These are phyloP conservation scores for Zygoascus tannicola DNA, from an alignment of 805 yeast genomes.

Conservation along the genomic window DNA sequence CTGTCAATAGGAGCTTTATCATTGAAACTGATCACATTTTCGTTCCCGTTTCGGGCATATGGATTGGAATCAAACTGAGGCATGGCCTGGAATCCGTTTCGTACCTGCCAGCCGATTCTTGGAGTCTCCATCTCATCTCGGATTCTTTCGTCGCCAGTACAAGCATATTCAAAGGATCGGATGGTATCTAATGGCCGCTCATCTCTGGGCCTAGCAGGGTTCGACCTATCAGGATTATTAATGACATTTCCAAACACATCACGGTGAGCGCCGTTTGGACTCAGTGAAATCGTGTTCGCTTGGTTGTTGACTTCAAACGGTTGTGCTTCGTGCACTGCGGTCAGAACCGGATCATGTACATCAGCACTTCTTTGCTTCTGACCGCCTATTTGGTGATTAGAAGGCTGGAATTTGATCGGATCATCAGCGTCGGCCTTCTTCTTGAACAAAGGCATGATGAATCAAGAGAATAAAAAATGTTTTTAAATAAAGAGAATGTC, in stretches of 20 bases:
- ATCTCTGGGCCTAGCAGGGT: conserved; percentile 87
- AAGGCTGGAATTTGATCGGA: conserved; percentile 3
- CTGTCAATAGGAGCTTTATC: conserved; percentile 25
- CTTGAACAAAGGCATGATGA: conserved; percentile 10
- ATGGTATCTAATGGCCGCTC: conserved; percentile 97
- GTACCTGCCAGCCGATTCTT: conserved; percentile 74
- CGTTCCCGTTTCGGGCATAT: conserved; percentile 18
- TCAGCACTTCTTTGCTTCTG: conserved; percentile 20
- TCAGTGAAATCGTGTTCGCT: conserved; percentile 33
- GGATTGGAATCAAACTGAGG: conserved; percentile 38
- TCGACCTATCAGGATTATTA: conserved; percentile 71
- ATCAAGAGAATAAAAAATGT: neutral
- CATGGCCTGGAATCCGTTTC: conserved; percentile 52
- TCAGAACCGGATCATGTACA: conserved; percentile 81
- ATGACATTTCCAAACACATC: conserved; percentile 87
- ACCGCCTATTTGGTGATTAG: conserved; percentile 2
- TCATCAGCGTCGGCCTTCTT: conserved; percentile 7
- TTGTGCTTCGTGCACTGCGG: conserved; percentile 91
- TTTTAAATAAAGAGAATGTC: neutral
- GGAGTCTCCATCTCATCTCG: conserved; percentile 74
- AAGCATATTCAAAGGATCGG: conserved; percentile 85
- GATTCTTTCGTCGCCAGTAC: conserved; percentile 77
- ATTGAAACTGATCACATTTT: conserved; percentile 5
- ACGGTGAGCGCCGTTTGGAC: conserved; percentile 47
- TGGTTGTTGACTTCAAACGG: conserved; percentile 67